phyloP scores from a whole-genome alignment of 352 stramenopile genomes.

The Pythium phragmiticola region DNA sequence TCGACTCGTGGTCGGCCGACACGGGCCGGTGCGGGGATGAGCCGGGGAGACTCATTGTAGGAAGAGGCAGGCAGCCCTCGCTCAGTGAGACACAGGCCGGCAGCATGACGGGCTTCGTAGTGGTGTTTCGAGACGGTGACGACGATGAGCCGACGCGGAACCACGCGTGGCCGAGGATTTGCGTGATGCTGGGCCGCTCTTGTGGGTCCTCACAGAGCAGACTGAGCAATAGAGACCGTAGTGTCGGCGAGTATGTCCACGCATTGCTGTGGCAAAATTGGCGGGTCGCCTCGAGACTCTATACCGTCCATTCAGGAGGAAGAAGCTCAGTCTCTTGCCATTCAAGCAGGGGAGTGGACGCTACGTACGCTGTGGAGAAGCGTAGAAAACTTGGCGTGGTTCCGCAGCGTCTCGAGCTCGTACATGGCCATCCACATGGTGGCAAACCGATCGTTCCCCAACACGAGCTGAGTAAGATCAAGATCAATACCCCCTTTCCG shows the following conservation, averaged over 20 bases:
- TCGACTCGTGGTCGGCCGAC: neutral
- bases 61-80: neutral
- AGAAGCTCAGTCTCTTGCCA: neutral
- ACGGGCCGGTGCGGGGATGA: neutral
- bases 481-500: neutral
- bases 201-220: slow-evolving; percentile 41
- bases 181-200: slow-evolving; percentile 41
- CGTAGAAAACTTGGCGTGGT: slow-evolving; percentile 49
- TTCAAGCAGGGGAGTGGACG: neutral
- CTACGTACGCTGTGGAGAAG: slow-evolving; percentile 33
- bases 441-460: slow-evolving; percentile 80
- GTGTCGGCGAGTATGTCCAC: slow-evolving; percentile 48
- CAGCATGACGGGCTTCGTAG: slow-evolving; percentile 1
- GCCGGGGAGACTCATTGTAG: neutral
- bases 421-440: slow-evolving; percentile 86
- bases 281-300: slow-evolving; percentile 33
- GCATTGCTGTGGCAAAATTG: slow-evolving; percentile 37
- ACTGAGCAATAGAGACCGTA: slow-evolving; percentile 41
- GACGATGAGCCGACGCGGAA: slow-evolving; percentile 20
- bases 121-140: neutral
- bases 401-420: slow-evolving; percentile 69
- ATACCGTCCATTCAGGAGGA: neutral
- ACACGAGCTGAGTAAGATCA: slow-evolving; percentile 42
- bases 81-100: slow-evolving; percentile 6
- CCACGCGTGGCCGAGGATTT: slow-evolving; percentile 56